A percentile compares a stretch with the other conserved stretches of the same genome.
phyloP scores from a whole-genome alignment of 148 eudicot species.

The Spergularia bocconei region DNA sequence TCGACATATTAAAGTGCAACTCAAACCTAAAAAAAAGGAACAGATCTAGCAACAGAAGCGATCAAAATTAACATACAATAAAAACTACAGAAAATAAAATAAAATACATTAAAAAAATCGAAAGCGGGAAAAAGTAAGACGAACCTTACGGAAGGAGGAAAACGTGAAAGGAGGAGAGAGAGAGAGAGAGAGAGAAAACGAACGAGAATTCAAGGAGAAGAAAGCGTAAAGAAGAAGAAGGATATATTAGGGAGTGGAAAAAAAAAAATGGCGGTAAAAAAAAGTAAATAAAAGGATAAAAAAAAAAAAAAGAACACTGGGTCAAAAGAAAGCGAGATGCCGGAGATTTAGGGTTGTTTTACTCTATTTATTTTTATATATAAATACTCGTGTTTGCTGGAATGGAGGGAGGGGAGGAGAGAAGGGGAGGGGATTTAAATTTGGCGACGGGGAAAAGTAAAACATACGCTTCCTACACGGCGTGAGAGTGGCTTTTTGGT shows the following conservation, averaged over 20 bases:
- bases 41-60: slow-evolving; percentile 20
- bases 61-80: not conserved
- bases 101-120: not conserved
- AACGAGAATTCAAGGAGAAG: not conserved
- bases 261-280: slow-evolving; percentile 20
- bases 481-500: too few species aligned
- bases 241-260: not conserved
- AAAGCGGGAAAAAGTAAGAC: slow-evolving; percentile 10
- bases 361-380: not conserved
- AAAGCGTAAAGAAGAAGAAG: not conserved
- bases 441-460: too few species aligned
- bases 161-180: slow-evolving; percentile 16
- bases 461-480: too few species aligned
- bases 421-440: not conserved
- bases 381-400: too few species aligned
- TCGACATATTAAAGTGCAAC: not conserved
- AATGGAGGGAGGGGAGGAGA: not conserved
- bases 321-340: slow-evolving; percentile 23
- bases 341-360: not conserved
- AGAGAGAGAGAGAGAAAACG: slow-evolving; percentile 17
- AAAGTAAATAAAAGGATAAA: not conserved
- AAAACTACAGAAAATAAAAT: not conserved
- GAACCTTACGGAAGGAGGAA: slow-evolving; percentile 11
- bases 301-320: not conserved
- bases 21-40: not conserved